Conservation (phyloP, 2,329 filamentous ascomycete genomes). For the Thyridium curvatum region DNA sequence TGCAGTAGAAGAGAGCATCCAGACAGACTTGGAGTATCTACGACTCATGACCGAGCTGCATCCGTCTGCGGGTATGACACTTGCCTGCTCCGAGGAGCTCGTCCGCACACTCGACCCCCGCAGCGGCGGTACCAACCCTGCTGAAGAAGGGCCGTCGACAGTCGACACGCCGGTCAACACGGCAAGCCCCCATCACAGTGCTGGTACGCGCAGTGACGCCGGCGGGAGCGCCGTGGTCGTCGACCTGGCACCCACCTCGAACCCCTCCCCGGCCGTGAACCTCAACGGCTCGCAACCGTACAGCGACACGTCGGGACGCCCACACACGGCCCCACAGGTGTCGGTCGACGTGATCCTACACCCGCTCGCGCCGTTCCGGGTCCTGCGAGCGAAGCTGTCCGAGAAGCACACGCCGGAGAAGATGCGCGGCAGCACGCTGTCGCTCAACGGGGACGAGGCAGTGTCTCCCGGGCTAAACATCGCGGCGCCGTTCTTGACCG, state of each 20-base stretch:
- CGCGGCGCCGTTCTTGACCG: too few relatives aligned
- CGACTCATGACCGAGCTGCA: background rate
- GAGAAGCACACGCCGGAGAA: background rate
- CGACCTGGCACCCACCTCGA: background rate
- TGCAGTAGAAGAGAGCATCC: background rate
- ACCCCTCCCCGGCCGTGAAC: too few relatives aligned
- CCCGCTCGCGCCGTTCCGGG: background rate
- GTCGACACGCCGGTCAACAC: too few relatives aligned
- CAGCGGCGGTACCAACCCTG: background rate
- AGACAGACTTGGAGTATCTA: background rate
- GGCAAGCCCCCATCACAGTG: too few relatives aligned
- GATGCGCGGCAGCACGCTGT: background rate
- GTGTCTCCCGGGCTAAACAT: too few relatives aligned
- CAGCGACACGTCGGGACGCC: background rate
- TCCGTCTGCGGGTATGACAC: background rate
- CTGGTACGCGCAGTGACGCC: background rate
- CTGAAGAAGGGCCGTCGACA: too few relatives aligned
- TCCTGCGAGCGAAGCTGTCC: background rate
- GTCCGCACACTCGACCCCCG: background rate
- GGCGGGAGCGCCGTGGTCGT: background rate
- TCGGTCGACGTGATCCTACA: background rate
- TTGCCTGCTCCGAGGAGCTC: background rate
- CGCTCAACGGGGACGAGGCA: too few relatives aligned
- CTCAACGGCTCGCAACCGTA: too few relatives aligned
- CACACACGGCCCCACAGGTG: background rate